phyloP scores from a whole-genome alignment of 1,284 basidiomycete species.

The Polyporus tsugae region DNA sequence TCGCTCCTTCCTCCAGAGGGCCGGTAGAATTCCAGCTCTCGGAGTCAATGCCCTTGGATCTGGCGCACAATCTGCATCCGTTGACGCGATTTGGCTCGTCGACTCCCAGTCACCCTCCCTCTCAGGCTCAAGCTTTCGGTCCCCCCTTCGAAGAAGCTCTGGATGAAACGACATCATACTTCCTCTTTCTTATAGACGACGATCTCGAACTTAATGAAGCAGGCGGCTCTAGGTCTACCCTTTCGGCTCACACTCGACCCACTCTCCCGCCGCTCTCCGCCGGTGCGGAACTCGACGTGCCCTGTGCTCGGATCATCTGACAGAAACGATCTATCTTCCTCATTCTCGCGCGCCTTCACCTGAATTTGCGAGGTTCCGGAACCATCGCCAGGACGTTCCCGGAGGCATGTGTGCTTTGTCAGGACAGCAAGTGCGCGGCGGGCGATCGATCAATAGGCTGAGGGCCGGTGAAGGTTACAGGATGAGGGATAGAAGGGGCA shows the following conservation, averaged over 20 bases:
- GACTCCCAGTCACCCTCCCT: conserved; percentile 1
- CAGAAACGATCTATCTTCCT: conserved; percentile 12
- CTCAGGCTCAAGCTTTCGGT: conserved; percentile 9
- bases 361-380: conserved; percentile 4
- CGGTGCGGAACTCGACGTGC: not conserved
- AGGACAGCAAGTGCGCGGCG: not conserved
- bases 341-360: not conserved
- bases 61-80: not conserved
- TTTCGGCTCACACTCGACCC: conserved; percentile 1
- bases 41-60: not conserved
- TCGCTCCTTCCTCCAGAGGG: not conserved
- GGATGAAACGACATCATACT: conserved; percentile 15
- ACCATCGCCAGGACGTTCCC: not conserved
- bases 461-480: conserved; percentile 6
- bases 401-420: conserved; percentile 11
- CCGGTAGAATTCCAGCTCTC: not conserved
- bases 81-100: conserved; percentile 1
- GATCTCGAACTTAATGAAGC: conserved; percentile 21
- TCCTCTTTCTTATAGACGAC: conserved; percentile 26
- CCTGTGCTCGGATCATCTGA: conserved; percentile 23
- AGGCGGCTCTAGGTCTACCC: conserved; percentile 15
- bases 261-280: conserved; percentile 7
- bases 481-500: conserved; percentile 16
- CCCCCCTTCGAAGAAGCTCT: conserved; percentile 10
- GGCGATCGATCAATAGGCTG: conserved; percentile 24